phyloP scores from a whole-genome alignment of 805 yeast genomes.

The Debaryomyces tyrocola region DNA sequence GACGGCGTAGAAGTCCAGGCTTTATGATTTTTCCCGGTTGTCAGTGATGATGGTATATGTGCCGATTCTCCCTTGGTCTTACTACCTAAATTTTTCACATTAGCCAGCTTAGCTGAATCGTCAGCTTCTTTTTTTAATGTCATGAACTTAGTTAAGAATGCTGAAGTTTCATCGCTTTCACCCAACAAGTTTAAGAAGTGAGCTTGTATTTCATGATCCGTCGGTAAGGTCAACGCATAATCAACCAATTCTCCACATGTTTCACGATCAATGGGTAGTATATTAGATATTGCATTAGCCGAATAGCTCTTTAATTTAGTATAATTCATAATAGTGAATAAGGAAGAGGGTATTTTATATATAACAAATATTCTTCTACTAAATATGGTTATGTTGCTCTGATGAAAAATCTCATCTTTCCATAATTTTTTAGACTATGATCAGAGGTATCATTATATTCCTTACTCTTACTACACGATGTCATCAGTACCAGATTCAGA shows the following conservation, averaged over 20 bases:
- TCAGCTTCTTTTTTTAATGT: conserved; percentile 35
- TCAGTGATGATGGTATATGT: neutral
- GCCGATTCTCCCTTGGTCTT: neutral
- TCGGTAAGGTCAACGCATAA: conserved; percentile 47
- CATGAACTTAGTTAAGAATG: conserved; percentile 47
- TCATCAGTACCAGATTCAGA: conserved; percentile 14
- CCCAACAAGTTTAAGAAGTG: conserved; percentile 61
- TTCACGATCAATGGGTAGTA: conserved; percentile 61
- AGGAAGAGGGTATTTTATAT: too few relatives aligned
- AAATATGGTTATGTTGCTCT: neutral
- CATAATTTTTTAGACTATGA: too few relatives aligned
- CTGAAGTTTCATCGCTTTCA: conserved; percentile 51
- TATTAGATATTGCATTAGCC: conserved; percentile 23
- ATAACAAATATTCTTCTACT: too few relatives aligned
- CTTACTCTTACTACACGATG: neutral
- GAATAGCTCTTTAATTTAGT: conserved; percentile 25
- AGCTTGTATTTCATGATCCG: conserved; percentile 47
- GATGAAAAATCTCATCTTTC: neutral
- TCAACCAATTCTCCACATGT: conserved; percentile 55
- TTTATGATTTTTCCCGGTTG: neutral
- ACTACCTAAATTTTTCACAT: neutral
- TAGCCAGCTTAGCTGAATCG: neutral
- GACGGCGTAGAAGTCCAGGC: conserved; percentile 7
- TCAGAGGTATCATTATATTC: too few relatives aligned
- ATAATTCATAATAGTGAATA: conserved; percentile 5